Base-by-base conservation (phyloP, 495 filamentous ascomycete genomes). In the Penicillium steckii region DNA sequence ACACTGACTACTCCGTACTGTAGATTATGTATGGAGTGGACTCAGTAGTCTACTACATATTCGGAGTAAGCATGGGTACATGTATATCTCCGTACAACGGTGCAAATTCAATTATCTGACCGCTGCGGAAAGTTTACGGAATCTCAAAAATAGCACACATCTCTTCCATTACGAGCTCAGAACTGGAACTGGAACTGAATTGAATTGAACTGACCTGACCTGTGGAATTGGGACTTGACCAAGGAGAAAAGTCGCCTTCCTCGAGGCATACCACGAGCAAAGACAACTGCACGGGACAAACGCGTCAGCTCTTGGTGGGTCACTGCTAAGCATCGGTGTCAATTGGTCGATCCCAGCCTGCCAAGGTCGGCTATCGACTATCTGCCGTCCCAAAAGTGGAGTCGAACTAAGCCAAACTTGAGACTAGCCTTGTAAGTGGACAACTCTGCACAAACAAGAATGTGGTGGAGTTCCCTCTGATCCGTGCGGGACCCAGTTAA, bases 361-460 rank as follows among this genome's bases (percentile, higher is more conserved):
- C 71, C 71, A 72, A 74, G 69, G 51, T 67, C 68, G 71, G 69
- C 71, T 74, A 72, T 74, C 71, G 71, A 74, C 66, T 68, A 74
- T 74, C 71, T 74, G 71, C 71, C 71, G 71, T 70, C 57, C 53
- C 50, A 45, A n/a, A 50, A 44, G 48, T 62, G 65, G 65, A 37
- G 6, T 4, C 19, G 33, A 50, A 55, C 40, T 63, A 32, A 23
- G n/a, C 50, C 32, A 40, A 40, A 53, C 53, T 52, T 44, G 33
- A 48, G 32, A 26, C 43, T 53, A 17, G 17, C 24, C 49, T 37
- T 42, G 53, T 38, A 30, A 27, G 22, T 19, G 19, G 4, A 15
- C 12, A 41, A 49, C 22, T 54, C 56, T 57, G 54, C 56, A 57
- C 51, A 56, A 62, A 56, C 57, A 60, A 56, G 57, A 56, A 56